Base-by-base conservation (phyloP, 208 protist species). In the Plasmodiophora brassicae region DNA sequence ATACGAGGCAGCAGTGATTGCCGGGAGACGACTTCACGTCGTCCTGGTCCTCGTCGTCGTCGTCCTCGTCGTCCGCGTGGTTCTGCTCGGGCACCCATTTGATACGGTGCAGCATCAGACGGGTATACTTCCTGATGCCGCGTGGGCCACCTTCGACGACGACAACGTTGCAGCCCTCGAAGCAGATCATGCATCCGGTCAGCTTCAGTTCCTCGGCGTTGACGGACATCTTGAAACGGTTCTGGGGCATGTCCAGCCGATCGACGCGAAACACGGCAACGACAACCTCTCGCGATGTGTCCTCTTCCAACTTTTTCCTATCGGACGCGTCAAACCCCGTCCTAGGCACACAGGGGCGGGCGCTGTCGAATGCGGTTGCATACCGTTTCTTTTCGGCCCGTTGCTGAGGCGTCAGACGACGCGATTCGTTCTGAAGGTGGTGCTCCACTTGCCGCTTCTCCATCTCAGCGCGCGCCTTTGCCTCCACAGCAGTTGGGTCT, bases 231-330 rank as follows among this genome's bases (percentile, higher is more conserved):
- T 86, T 86, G 28, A 86, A 86, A 8, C 84, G 84, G 43, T 57
- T 53, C 25, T 65, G 84, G 20, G 14, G 10, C 28, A 44, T 65
- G 36, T 86, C 84, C 14, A 86, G 5, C 1, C 84, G 45, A 86
- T 86, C 50, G 28, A 86, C 44, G 5, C 45, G 5, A 86, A 86
- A 86, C 25, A 86, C 20, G 20, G 84, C 84, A 25, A 86, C 84
- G 84, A 71, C 25, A 5, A 86, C 84, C 43, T 86, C 50, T 44
- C 84, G 5, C 28, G 45, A 71, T 5, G 84, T 86, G n/a, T 86
- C 50, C n/a, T 86, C 84, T 86, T 86, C 46, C 84, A 86, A 44
- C n/a, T 86, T 86, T n/a, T 32, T 78, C n/a, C 65, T 57, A 25
- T 28, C 50, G 20, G 20, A 14, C 50, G 25, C 50, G 25, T 57